A percentile compares a stretch with the other conserved stretches of the same genome.
Evolutionary conservation across 2,329 filamentous ascomycete species (phyloP).

Genomic region (Hymenoscyphus linearis): DNA sequence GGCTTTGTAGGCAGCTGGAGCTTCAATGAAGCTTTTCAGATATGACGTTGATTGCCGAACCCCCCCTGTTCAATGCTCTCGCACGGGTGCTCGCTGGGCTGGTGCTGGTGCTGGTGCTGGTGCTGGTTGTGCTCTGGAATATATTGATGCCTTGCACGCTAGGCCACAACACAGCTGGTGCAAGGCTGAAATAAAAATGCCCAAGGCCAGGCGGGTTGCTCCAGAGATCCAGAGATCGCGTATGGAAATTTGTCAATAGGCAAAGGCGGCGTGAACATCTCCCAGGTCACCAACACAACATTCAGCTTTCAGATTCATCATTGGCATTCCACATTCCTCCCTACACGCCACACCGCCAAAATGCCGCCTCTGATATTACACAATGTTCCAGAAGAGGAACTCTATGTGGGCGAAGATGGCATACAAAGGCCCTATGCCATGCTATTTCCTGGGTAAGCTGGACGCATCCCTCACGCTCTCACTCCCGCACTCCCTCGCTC

Average conservation of each 20-base stretch:
- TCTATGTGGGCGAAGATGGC: conserved; percentile 61
- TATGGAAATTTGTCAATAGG: conserved; percentile 7
- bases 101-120: no score
- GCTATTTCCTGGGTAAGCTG: conserved; percentile 56
- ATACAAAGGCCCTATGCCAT: conserved; percentile 61
- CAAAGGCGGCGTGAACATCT: conserved; percentile 1
- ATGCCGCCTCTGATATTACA: conserved; percentile 64
- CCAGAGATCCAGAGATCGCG: conserved; percentile 2
- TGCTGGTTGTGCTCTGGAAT: no score
- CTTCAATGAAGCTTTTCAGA: background rate
- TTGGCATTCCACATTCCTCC: background rate
- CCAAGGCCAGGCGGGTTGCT: background rate
- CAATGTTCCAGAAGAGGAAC: conserved; percentile 63
- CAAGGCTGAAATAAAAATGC: no score
- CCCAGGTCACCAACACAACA: conserved; percentile 5
- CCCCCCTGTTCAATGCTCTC: background rate
- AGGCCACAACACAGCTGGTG: no score
- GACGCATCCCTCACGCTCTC: no score
- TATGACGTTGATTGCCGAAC: background rate
- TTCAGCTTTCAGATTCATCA: background rate
- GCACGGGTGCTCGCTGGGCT: no score
- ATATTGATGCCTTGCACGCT: background rate
- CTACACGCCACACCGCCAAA: conserved; percentile 11
- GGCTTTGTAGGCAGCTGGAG: background rate
- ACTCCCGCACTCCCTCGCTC: no score